Evolutionary conservation across 768 basidiomycete species (phyloP), one percentile per base, ranked within the genome.

Genomic region (Macrolepiota fuliginosa): DNA sequence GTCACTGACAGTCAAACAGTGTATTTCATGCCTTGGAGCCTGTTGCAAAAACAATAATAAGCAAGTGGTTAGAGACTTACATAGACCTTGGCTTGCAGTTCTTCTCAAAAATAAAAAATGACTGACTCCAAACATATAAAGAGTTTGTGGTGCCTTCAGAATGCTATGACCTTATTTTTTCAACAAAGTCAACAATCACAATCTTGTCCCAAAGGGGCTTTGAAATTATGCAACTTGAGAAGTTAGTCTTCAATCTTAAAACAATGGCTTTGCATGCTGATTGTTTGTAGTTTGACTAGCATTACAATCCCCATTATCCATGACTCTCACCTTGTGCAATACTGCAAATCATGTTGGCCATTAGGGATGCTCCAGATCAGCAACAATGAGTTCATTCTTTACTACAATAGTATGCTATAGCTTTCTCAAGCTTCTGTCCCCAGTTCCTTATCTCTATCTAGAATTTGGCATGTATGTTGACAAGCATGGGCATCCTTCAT

Each of bases 11-110:
- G 79, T 79, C 88, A 53, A 92, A 96, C 65, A 94, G 92, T 60
- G 86, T 94, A 45, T 98, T 99, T 79, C 88, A 92, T 59, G 95
- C 94, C 7, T 81, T 98, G 36, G 96, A 99, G 66, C 97, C 96
- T 1, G 90, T 98, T 9, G 81, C 89, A 3, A 89, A 67, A 92
- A 90, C 73, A n/a, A n/a, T n/a, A n/a, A 94, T 90, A 68, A 88
- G 88, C 60, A 91, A 91, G 72, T 81, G 83, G 65, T 77, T 84
- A 19, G 87, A 83, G 69, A 81, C 83, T 0, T 82, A 87, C 3
- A 82, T 80, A n/a, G 84, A 83, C 1, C 85, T 66, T 84, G 80
- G 90, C 24, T 81, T 83, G 46, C 81, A 85, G 25, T 78, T 87
- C 40, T 61, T 54, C 53, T 83, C 86, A 40, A 54, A 55, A 40